Evolutionary conservation across 768 basidiomycete species (phyloP).

Genomic region (Strobilomyces dryophilus): DNA sequence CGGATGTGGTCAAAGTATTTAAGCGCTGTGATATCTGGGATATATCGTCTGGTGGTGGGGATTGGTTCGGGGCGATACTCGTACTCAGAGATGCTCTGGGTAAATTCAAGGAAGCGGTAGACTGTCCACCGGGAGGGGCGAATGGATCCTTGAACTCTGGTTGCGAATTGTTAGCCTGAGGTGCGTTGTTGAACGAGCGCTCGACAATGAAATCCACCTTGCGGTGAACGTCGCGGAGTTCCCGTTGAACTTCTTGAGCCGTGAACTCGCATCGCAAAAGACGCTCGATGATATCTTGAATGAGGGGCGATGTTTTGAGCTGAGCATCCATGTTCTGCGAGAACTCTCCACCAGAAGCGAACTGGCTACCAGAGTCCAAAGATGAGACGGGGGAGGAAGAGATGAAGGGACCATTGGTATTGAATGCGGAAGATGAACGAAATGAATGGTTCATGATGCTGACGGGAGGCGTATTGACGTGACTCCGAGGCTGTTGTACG

Average conservation of each 20-base stretch:
- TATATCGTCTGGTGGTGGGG: constrained; percentile 64
- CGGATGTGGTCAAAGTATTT: constrained; percentile 76
- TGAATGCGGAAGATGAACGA: constrained; percentile 42
- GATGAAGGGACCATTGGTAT: constrained; percentile 41
- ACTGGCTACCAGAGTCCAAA: constrained; percentile 67
- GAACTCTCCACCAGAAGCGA: constrained; percentile 45
- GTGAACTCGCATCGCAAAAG: constrained; percentile 67
- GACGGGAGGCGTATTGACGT: constrained; percentile 45
- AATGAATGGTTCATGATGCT: constrained; percentile 29
- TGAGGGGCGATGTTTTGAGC: constrained; percentile 69
- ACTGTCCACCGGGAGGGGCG: constrained; percentile 38
- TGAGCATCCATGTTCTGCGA: constrained; percentile 61
- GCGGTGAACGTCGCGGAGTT: constrained; percentile 68
- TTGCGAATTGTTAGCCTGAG: constrained; percentile 30
- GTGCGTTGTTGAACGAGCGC: constrained; percentile 42
- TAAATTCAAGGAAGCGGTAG: constrained; percentile 35
- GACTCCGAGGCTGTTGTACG: constrained; percentile 37
- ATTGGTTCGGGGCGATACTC: constrained; percentile 70
- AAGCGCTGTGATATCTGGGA: constrained; percentile 73
- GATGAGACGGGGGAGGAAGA: constrained; percentile 80
- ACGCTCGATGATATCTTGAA: constrained; percentile 74
- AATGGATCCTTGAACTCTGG: constrained; percentile 88
- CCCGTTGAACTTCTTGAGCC: constrained; percentile 67
- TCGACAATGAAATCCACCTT: constrained; percentile 78
- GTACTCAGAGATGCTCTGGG: constrained; percentile 62